Evolutionary conservation across 2,329 filamentous ascomycete genomes (phyloP).

Genomic region (Alternaria ethzedia): DNA sequence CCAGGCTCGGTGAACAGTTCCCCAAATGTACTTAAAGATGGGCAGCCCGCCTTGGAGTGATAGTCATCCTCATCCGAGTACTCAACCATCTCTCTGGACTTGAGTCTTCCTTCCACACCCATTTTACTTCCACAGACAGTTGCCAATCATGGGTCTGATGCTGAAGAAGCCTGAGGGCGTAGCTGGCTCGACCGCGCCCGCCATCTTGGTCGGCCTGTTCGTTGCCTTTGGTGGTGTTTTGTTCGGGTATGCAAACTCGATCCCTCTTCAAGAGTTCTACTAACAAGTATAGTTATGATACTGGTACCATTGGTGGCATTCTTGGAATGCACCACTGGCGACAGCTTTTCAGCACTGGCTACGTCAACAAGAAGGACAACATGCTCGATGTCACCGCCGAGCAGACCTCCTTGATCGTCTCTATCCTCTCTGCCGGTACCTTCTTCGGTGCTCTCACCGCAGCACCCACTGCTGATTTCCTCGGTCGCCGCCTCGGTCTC

Average conservation of each 20-base stretch:
- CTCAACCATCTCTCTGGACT: conserved; percentile 2
- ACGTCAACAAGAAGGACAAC: conserved; percentile 49
- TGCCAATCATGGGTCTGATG: conserved; percentile 43
- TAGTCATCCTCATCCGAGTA: conserved; percentile 12
- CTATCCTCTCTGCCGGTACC: conserved; percentile 83
- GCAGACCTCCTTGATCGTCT: conserved; percentile 76
- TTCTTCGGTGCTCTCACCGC: conserved; percentile 75
- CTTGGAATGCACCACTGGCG: conserved; percentile 74
- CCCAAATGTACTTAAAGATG: conserved; percentile 31
- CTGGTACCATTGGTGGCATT: conserved; percentile 62
- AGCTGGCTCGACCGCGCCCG: conserved; percentile 60
- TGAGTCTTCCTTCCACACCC: conserved; percentile 3
- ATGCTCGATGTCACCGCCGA: conserved; percentile 38
- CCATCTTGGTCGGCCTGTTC: conserved; percentile 51
- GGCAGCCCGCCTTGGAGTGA: conserved; percentile 11
- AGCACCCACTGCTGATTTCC: conserved; percentile 68
- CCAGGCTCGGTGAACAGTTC: conserved; percentile 17
- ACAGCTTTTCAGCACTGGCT: conserved; percentile 62
- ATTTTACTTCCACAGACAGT: conserved; percentile 11
- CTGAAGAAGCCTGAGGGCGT: conserved; percentile 75
- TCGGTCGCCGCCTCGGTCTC: conserved; percentile 72
- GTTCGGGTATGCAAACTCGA: conserved; percentile 40
- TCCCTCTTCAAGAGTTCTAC: background rate
- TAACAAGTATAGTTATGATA: conserved; percentile 43
- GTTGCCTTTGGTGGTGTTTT: conserved; percentile 56